Conservation (phyloP, 345 rosid genomes). For the Mercurialis annua region DNA sequence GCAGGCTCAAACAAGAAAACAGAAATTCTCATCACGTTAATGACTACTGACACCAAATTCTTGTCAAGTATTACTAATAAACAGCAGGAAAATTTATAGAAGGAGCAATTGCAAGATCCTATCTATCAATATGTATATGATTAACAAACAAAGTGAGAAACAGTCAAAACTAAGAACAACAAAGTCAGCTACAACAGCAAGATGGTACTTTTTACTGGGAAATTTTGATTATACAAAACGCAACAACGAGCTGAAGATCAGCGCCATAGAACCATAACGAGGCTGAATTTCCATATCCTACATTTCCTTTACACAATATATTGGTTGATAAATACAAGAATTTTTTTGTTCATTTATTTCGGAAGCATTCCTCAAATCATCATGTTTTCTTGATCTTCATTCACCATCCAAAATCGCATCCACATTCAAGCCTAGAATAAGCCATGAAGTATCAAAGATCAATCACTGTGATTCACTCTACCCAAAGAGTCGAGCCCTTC, state of each 20-base stretch:
- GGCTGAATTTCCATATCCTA: conserved; percentile 34
- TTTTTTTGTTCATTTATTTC: conserved; percentile 20
- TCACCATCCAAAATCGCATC: conserved; percentile 12
- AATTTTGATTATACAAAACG: conserved; percentile 36
- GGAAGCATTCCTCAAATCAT: conserved; percentile 14
- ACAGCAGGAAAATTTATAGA: background rate
- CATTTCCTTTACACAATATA: conserved; percentile 46
- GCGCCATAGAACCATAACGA: conserved; percentile 21
- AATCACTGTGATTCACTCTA: conserved; percentile 35
- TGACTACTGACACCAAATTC: background rate
- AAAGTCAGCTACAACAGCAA: conserved; percentile 35
- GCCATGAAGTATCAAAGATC: background rate
- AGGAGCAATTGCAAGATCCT: background rate
- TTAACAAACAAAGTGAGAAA: conserved; percentile 3
- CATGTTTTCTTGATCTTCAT: background rate
- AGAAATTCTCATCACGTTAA: background rate
- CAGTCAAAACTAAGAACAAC: conserved; percentile 9
- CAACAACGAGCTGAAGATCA: conserved; percentile 36
- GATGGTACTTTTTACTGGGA: conserved; percentile 38
- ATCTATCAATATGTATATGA: conserved; percentile 14
- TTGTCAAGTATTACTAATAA: background rate
- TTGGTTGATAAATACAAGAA: conserved; percentile 34
- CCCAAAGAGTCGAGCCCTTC: conserved; percentile 73
- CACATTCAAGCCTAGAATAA: background rate
- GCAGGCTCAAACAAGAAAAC: background rate